Evolutionary conservation across 2,329 filamentous ascomycete species (phyloP), one percentile per base, ranked within the genome.

Genomic region (Trichoderma cornu-damae): DNA sequence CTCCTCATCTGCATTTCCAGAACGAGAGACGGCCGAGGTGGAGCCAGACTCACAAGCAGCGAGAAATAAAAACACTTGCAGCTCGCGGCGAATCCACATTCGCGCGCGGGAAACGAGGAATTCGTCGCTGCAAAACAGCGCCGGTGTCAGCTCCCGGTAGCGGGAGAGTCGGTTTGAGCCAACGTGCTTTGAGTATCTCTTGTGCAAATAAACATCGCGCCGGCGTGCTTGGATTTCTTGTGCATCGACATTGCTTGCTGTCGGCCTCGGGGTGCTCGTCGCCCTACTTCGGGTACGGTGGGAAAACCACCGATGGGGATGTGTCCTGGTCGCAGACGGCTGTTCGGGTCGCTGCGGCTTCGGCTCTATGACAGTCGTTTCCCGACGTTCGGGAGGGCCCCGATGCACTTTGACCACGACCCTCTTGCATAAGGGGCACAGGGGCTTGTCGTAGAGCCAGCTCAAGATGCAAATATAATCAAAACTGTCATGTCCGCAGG

Each of bases 381-480:
- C 68, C 11, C 76, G 72, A 18, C 79, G 75, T 14, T 66, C 62
- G 16, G 72, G 70, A 64, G 84, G 82, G 61, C 84, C 80, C 69
- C 92, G 88, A 62, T 84, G 80, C 47, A 96, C 84, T 20, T 80
- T 77, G 5, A 68, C 65, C 34, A 85, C 76, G 38, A 66, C 62
- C 4, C 76, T 67, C 61, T 85, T 86, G 82, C 92, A 97, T 52
- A 96, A 77, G 16, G 93, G 92, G 67, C 92, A 96, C 47, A 77
- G 81, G 0, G 85, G 77, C 8, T 82, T 81, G 61, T 88, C 78
- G 63, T 90, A 80, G 4, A 96, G 76, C 92, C 93, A 96, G 72
- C 81, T 91, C 20, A 86, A 73, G 5, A 96, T 80, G 70, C 92
- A 97, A 11, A 90, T 70, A 67, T 91, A 95, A 75, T 96, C 91